These are phyloP conservation scores for Fusarium sp. DNA, from an alignment of 2,329 filamentous ascomycete genomes.

Conservation along the genomic window DNA sequence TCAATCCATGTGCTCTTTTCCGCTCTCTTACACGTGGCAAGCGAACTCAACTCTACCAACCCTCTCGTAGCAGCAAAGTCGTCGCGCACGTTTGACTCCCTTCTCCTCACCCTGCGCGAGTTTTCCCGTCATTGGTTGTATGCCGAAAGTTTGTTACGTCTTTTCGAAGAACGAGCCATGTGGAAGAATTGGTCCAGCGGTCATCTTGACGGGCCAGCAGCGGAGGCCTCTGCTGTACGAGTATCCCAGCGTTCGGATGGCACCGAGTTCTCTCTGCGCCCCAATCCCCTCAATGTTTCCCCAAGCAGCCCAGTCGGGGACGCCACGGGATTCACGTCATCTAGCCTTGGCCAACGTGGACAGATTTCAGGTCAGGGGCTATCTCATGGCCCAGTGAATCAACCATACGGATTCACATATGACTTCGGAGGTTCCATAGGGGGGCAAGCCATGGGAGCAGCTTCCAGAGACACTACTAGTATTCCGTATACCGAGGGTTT, in stretches of 20 bases:
- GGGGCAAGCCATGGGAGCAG: constrained; percentile 1
- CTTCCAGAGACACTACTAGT: constrained; percentile 12
- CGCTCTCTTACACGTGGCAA: constrained; percentile 49
- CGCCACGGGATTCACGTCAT: constrained; percentile 23
- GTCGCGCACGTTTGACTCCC: constrained; percentile 48
- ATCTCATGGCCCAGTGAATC: constrained; percentile 14
- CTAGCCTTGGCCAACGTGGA: constrained; percentile 7
- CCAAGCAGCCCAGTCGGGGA: constrained; percentile 17
- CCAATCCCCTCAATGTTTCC: constrained; percentile 21
- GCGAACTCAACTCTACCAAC: constrained; percentile 48
- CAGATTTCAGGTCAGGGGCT: constrained; percentile 13
- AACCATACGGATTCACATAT: constrained; percentile 34
- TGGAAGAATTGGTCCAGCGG: constrained; percentile 29
- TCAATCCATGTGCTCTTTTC: constrained; percentile 51
- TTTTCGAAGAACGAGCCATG: constrained; percentile 49
- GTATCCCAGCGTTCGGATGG: constrained; percentile 7
- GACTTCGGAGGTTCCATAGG: constrained; percentile 25
- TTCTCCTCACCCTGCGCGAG: constrained; percentile 49
- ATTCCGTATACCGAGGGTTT: constrained; percentile 39
- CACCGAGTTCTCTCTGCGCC: constrained; percentile 41
- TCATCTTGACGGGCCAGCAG: constrained; percentile 4
- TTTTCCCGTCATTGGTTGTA: constrained; percentile 53
- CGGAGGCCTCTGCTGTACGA: constrained; percentile 11
- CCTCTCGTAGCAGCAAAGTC: constrained; percentile 53
- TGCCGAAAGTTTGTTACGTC: constrained; percentile 50